Conservation (phyloP, 2,329 filamentous ascomycete genomes). For the Colletotrichum coccodes region DNA sequence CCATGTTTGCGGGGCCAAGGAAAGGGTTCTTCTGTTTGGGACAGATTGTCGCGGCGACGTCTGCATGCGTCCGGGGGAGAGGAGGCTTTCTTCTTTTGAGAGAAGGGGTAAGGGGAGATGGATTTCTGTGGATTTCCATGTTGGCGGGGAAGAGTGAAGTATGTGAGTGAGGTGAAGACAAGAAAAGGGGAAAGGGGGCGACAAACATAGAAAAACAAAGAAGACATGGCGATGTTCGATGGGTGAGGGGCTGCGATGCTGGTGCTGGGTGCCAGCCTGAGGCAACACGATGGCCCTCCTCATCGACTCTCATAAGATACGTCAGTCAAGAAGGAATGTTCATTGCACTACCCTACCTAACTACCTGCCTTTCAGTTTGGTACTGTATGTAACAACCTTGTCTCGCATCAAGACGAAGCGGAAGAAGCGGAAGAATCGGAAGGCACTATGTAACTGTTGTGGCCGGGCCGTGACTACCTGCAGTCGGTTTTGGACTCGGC, state of each 20-base stretch:
- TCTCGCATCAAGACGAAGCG: not conserved
- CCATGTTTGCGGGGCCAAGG: constrained; percentile 23
- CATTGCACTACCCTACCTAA: not conserved
- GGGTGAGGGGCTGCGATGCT: not conserved
- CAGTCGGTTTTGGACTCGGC: constrained; percentile 6
- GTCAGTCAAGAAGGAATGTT: not conserved
- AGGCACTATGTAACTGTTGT: not conserved
- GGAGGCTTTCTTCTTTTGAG: constrained; percentile 8
- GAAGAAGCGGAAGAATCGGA: not conserved
- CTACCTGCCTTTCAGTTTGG: not conserved
- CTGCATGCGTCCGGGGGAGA: constrained; percentile 14
- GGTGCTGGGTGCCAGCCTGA: not conserved
- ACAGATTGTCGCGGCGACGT: constrained; percentile 20
- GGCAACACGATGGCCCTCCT: not conserved
- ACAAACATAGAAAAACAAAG: not conserved
- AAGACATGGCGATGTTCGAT: not conserved
- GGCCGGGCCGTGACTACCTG: constrained; percentile 20
- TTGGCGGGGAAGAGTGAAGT: not conserved
- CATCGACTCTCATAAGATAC: no score
- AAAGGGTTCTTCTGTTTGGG: constrained; percentile 21
- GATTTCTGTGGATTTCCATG: constrained; percentile 9
- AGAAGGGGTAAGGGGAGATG: no score
- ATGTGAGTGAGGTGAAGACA: not conserved
- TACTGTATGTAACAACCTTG: not conserved
- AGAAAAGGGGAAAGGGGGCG: not conserved